Base-by-base conservation (phyloP, 371 early-diverging fungal species). In the Dichotomocladium elegans region DNA sequence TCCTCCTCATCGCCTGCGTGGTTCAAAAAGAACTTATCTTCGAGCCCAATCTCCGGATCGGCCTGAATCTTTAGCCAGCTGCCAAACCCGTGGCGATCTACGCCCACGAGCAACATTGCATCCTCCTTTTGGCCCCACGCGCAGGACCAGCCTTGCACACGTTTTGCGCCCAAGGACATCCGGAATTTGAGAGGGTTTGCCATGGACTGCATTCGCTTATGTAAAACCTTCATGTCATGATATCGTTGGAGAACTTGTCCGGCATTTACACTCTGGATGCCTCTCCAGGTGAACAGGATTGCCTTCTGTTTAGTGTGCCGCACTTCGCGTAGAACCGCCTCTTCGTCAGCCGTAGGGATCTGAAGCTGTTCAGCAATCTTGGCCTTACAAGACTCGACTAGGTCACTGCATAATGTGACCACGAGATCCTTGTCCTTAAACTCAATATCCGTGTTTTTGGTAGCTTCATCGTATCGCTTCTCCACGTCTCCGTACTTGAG, bases 61-160 rank as follows among this genome's bases (percentile, higher is more conserved):
- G 83, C 82, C 43, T 89, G 88, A 15, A 99, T 95, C 49, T 77
- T 66, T 45, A 78, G 69, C 98, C 97, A 97, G 55, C 85, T 88
- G 9, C 98, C 97, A 70, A 94, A 96, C 7, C 99, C 99, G 64
- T 98, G 89, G 35, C 80, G 76, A 70, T 90, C 89, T 17, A 97
- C 87, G 50, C 99, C 99, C 15, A 94, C 88, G 12, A 99, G 77
- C 41, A 99, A 73, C 90, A 92, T 88, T n/a, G 96, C 85, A 68
- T 99, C 99, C 65, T 99, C 99, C 47, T 86, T 86, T 47, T 82
- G 86, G 11, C 88, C 86, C 99, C 99, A 99, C 28, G 76, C 51
- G 46, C 85, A 85, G 43, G 82, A 75, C 98, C 97, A 96, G 58
- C 90, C 89, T 62, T 80, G 73, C 0, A 91, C 92, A 26, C 88